phyloP scores from a whole-genome alignment of 2,329 filamentous ascomycete species.

The Alternaria conjuncta region DNA sequence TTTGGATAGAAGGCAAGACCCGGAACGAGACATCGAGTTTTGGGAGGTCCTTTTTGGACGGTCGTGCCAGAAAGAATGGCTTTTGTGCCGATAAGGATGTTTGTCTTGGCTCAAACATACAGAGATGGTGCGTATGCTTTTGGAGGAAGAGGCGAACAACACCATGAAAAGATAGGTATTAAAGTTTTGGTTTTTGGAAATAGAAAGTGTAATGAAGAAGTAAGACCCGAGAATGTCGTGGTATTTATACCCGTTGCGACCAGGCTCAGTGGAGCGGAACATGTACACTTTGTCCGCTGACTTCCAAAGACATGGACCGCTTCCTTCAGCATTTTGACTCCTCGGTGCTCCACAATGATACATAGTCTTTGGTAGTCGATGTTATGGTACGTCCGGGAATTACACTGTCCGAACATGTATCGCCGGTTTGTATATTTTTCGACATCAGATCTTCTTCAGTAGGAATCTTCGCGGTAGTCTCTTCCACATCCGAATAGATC shows the following conservation, averaged over 20 bases:
- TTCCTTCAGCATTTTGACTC: not conserved
- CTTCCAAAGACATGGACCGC: not conserved
- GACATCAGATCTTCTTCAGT: not conserved
- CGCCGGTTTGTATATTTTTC: accelerated
- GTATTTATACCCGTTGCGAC: not conserved
- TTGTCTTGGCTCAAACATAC: not conserved
- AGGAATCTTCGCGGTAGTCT: not conserved
- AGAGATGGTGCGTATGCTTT: no score
- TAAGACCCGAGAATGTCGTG: not conserved
- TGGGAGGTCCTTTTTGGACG: no score
- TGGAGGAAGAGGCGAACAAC: not conserved
- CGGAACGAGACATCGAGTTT: not conserved
- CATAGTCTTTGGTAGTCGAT: accelerated
- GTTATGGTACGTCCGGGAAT: accelerated
- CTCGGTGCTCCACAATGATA: not conserved
- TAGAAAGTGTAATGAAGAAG: not conserved
- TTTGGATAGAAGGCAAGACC: no score
- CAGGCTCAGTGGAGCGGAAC: not conserved
- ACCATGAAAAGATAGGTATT: not conserved
- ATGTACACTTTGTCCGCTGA: accelerated
- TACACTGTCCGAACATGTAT: not conserved
- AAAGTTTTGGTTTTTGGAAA: not conserved
- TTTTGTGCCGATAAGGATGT: not conserved
- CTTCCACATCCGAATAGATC: accelerated
- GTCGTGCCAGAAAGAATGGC: not conserved